These are phyloP conservation scores for Rachicladosporium sp. DNA, from an alignment of 2,329 filamentous ascomycete species.

Conservation along the genomic window DNA sequence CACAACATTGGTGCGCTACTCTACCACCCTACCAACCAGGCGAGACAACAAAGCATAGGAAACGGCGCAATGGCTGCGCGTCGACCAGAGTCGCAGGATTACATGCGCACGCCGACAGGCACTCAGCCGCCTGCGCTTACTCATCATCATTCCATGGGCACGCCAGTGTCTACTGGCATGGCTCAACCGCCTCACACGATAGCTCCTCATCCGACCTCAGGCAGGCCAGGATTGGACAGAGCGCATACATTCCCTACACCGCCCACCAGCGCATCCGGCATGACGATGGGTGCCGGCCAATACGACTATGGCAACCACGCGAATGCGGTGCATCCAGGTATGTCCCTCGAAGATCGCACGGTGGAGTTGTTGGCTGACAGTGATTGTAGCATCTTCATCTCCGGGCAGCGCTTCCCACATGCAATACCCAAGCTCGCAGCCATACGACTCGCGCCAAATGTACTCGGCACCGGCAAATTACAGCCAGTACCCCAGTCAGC, in stretches of 20 bases:
- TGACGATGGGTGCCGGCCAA: conserved; percentile 58
- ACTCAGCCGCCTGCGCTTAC: conserved; percentile 57
- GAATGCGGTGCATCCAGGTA: too few species aligned
- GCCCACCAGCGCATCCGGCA: conserved; percentile 80
- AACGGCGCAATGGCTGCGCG: conserved; percentile 60
- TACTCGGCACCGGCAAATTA: conserved; percentile 54
- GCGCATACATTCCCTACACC: conserved; percentile 91
- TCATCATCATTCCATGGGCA: conserved; percentile 56
- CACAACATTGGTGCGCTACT: conserved; percentile 91
- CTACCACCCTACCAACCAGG: conserved; percentile 82
- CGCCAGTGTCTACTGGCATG: conserved; percentile 37
- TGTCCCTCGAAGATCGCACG: neutral
- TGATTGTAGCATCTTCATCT: conserved; percentile 58
- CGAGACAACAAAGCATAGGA: conserved; percentile 56
- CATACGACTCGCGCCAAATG: conserved; percentile 69
- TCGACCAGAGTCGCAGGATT: conserved; percentile 43
- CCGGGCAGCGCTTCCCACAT: conserved; percentile 66
- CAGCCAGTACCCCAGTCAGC: conserved; percentile 54
- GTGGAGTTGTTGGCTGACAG: conserved; percentile 9
- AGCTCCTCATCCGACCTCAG: conserved; percentile 43
- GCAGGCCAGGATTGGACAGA: conserved; percentile 65
- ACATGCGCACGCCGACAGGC: conserved; percentile 48
- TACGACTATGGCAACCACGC: conserved; percentile 54
- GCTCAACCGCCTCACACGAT: conserved; percentile 58
- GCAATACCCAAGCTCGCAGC: conserved; percentile 60